Conservation (phyloP, 805 yeast genomes). For the Candida piceae region DNA sequence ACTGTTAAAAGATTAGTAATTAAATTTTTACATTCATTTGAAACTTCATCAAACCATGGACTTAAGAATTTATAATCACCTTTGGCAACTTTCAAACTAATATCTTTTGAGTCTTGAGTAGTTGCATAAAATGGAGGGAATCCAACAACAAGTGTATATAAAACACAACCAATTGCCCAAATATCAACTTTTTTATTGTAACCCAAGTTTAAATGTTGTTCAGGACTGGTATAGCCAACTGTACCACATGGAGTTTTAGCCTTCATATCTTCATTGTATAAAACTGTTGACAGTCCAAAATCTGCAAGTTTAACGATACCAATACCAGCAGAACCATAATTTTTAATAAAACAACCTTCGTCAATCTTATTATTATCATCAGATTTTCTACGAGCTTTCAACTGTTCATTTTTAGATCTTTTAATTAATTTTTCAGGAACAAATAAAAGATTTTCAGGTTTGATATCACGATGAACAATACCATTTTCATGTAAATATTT, state of each 20-base stretch:
- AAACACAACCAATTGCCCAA: constrained; percentile 70
- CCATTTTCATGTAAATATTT: constrained; percentile 69
- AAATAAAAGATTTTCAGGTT: constrained; percentile 73
- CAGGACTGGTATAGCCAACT: constrained; percentile 73
- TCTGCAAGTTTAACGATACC: constrained; percentile 65
- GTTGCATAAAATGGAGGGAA: constrained; percentile 77
- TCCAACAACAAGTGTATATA: constrained; percentile 65
- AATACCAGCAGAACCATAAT: constrained; percentile 58
- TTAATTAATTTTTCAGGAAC: constrained; percentile 46
- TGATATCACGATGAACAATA: constrained; percentile 75
- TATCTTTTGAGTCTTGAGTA: constrained; percentile 44
- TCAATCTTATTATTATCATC: constrained; percentile 59
- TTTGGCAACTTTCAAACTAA: constrained; percentile 62
- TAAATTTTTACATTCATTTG: constrained; percentile 63
- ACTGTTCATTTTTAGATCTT: constrained; percentile 36
- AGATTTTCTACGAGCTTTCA: constrained; percentile 41
- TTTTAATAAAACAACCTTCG: constrained; percentile 51
- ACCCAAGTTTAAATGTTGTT: constrained; percentile 53
- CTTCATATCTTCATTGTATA: constrained; percentile 36
- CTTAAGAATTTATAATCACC: constrained; percentile 70
- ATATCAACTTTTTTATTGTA: constrained; percentile 66
- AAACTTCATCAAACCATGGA: constrained; percentile 90
- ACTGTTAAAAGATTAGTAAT: constrained; percentile 63
- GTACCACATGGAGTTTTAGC: constrained; percentile 75
- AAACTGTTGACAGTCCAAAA: constrained; percentile 62